Evolutionary conservation across 2,329 filamentous ascomycete species (phyloP).

Genomic region (Colletotrichum agaves): DNA sequence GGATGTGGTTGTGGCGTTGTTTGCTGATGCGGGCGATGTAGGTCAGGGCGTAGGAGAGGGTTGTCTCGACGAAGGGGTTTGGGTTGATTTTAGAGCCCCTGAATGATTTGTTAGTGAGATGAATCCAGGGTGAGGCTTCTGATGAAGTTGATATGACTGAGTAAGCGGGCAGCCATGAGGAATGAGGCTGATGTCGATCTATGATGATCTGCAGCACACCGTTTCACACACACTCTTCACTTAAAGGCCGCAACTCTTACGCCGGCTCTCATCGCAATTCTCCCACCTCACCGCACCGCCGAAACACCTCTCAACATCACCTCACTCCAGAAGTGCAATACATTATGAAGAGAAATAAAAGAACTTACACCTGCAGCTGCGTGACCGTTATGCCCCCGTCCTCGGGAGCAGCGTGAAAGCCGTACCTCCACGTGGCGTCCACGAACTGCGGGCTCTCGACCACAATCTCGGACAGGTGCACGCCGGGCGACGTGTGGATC

Average conservation of each 20-base stretch:
- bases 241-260: no score
- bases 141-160: not conserved
- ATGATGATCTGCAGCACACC: no score
- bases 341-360: slow-evolving; percentile 27
- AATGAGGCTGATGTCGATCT: not conserved
- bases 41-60: slow-evolving; percentile 86
- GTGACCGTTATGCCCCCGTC: slow-evolving; percentile 84
- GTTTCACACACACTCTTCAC: no score
- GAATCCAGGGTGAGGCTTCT: not conserved
- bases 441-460: slow-evolving; percentile 93
- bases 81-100: slow-evolving; percentile 40
- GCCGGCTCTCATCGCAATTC: no score
- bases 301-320: not conserved
- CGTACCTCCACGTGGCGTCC: slow-evolving; percentile 88
- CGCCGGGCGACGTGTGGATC: slow-evolving; percentile 66
- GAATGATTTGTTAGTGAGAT: slow-evolving; percentile 6
- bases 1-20: slow-evolving; percentile 55
- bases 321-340: slow-evolving; percentile 4
- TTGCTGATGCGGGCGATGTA: slow-evolving; percentile 70
- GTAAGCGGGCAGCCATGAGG: no score
- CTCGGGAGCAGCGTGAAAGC: slow-evolving; percentile 75
- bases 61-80: slow-evolving; percentile 94
- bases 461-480: slow-evolving; percentile 77
- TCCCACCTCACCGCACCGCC: no score
- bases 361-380: slow-evolving; percentile 79